Base-by-base conservation (phyloP, 495 filamentous ascomycete genomes). In the Staphylotrichum tortipilum region DNA sequence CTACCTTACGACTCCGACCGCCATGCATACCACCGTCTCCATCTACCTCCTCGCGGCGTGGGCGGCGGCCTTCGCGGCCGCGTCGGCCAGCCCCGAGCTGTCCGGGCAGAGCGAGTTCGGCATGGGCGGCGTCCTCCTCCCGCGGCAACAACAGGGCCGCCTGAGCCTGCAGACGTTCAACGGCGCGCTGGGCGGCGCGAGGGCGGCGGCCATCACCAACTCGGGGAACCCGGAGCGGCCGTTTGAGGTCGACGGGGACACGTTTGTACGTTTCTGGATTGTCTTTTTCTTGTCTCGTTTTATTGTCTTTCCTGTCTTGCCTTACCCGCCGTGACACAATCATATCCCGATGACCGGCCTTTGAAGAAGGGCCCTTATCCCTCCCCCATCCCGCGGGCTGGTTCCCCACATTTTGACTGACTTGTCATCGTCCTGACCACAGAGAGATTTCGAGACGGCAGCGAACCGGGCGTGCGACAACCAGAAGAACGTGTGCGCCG, bases 221-320 rank as follows among this genome's bases (percentile, higher is more conserved):
- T 70, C 71, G 0, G 63, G 56, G 1, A 63, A 74, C 44, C 40
- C 62, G 10, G 47, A 58, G 30, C 53, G 68, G 24, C 73, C 72
- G 11, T 78, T 74, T 53, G 67, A 57, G 37, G 72, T 76, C 3
- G 60, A 70, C 17, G 70, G 71, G 1, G 52, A 70, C 47, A 74
- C 68, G 3, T 77, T 77, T 56, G 73, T 77, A 56, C 34, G 74
- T n/a, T n/a, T n/a, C n/a, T n/a, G n/a, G n/a, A n/a, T n/a, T n/a
- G n/a, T n/a, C n/a, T n/a, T n/a, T n/a, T n/a, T n/a, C n/a, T n/a
- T n/a, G n/a, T n/a, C n/a, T n/a, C n/a, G n/a, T n/a, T n/a, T n/a
- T n/a, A n/a, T n/a, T n/a, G n/a, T n/a, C n/a, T n/a, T n/a, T n/a
- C n/a, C n/a, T n/a, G n/a, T n/a, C n/a, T n/a, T n/a, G n/a, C n/a